Evolutionary conservation across 2,329 filamentous ascomycete species (phyloP), one percentile per base, ranked within the genome.

Genomic region (Aaosphaeria arxii): DNA sequence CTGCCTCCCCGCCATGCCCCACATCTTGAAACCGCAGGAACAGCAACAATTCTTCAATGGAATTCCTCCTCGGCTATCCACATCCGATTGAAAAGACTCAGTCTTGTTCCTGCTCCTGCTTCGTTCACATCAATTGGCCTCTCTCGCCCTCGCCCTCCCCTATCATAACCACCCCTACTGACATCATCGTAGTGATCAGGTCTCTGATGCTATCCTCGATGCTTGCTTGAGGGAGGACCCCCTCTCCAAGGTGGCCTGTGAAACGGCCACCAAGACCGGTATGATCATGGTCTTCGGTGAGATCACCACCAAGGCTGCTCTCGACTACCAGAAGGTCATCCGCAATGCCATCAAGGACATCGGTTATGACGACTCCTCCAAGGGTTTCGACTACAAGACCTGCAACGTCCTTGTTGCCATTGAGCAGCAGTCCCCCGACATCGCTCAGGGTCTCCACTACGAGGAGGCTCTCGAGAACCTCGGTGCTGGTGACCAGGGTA

Each of bases 301-400:
- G 76, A 99, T 99, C 76, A 95, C 91, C 76, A 97, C 94, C 80
- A 94, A 95, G 81, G 86, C 92, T 76, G 82, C 80, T 63, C 80
- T 97, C 65, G 94, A 99, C 83, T 99, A 96, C 87, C 94, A 99
- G 77, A 95, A 91, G 82, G 82, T 96, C 67, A 90, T 99, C 75
- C 92, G 94, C 75, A 77, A 86, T 58, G 85, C 91, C 72, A 91
- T 99, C 84, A 92, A 96, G 85, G 92, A 95, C 72, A 99, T 99
- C 71, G 94, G 94, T 67, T 99, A 97, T 78, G 94, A 99, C 78
- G 84, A 88, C 77, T 97, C 94, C 48, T 81, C 83, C 67, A 99
- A 99, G 86, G 94, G 94, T 56, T 99, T 99, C 78, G 94, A 99
- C 81, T 96, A 96, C 90, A 97, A 97, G 87, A 99, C 94, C 63